These are phyloP conservation scores for Salix brachista DNA, from an alignment of 345 rosid species.

Conservation along the genomic window DNA sequence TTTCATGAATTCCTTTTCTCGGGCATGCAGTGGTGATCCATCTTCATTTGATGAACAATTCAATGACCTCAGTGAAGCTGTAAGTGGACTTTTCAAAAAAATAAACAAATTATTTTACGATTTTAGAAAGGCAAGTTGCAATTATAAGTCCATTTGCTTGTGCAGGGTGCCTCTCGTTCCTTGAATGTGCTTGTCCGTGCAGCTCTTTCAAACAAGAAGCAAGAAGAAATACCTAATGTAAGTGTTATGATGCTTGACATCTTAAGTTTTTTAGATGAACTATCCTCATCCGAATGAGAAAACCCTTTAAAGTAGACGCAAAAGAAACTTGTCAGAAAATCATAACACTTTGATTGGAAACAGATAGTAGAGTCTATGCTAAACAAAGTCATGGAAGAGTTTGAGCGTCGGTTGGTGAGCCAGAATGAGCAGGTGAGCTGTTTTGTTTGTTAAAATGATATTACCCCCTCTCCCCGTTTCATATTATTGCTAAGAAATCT, in stretches of 20 bases:
- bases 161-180: constrained; percentile 19
- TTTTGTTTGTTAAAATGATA: background rate
- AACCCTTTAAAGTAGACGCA: background rate
- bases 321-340: background rate
- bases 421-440: constrained; percentile 24
- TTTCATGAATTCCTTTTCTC: constrained; percentile 13
- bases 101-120: background rate
- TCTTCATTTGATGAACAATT: constrained; percentile 4
- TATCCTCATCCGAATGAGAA: background rate
- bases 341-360: background rate
- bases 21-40: constrained; percentile 9
- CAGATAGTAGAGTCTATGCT: constrained; percentile 34
- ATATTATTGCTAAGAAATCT: background rate
- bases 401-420: constrained; percentile 16
- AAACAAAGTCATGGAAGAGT: constrained; percentile 28
- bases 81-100: constrained; percentile 9
- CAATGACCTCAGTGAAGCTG: constrained; percentile 16
- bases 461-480: background rate
- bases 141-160: background rate
- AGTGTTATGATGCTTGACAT: background rate
- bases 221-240: constrained; percentile 32
- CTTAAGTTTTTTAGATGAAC: background rate
- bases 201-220: constrained; percentile 24
- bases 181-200: constrained; percentile 24
- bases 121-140: background rate